phyloP scores from a whole-genome alignment of 2,329 filamentous ascomycete species.

The Penicillium expansum region DNA sequence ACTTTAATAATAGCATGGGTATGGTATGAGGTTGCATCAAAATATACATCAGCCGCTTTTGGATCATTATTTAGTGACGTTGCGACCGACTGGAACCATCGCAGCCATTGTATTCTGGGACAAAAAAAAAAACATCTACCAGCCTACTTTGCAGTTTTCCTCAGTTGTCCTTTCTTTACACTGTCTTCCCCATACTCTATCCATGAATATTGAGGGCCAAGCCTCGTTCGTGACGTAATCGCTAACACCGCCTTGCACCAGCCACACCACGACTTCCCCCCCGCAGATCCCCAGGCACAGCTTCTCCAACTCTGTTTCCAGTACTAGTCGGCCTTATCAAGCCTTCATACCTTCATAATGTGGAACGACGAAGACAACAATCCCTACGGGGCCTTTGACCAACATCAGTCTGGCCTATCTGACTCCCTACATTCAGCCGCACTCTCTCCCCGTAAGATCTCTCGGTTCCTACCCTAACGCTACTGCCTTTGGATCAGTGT shows the following conservation, averaged over 20 bases:
- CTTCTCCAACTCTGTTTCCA: conserved; percentile 15
- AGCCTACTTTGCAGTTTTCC: neutral
- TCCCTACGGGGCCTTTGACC: conserved; percentile 91
- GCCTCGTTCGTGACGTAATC: conserved; percentile 12
- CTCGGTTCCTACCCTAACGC: neutral
- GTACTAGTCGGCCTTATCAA: conserved; percentile 2
- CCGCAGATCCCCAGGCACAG: conserved; percentile 26
- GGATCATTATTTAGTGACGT: neutral
- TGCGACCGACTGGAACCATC: neutral
- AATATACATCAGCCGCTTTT: neutral
- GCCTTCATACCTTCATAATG: conserved; percentile 56
- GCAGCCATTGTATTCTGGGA: neutral
- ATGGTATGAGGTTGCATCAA: too few relatives aligned
- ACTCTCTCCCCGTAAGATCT: conserved; percentile 52
- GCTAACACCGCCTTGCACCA: conserved; percentile 9
- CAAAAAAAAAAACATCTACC: neutral
- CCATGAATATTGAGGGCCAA: neutral
- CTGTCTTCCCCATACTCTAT: neutral
- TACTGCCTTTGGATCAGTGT: conserved; percentile 10
- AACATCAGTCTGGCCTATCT: conserved; percentile 72
- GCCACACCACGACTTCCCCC: conserved; percentile 15
- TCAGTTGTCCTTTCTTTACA: neutral
- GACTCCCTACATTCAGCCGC: conserved; percentile 62
- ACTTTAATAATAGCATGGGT: too few relatives aligned
- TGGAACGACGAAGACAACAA: conserved; percentile 99